Evolutionary conservation across 495 filamentous ascomycete species (phyloP).

Genomic region (Arthonia radiata): DNA sequence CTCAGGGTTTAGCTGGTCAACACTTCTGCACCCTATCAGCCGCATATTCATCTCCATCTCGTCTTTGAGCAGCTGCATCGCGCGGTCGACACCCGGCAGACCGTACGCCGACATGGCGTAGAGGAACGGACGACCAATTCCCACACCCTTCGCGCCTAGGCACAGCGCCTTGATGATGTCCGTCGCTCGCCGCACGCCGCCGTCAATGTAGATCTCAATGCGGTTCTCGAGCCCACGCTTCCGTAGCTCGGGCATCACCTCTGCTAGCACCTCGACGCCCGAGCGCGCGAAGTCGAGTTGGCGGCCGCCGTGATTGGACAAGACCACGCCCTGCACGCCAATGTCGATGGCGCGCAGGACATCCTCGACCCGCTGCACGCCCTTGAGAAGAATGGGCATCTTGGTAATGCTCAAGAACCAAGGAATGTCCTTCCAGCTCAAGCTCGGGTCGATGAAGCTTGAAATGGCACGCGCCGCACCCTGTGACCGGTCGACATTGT

Average conservation of each 20-base stretch:
- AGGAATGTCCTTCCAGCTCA: conserved; percentile 83
- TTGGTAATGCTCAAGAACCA: conserved; percentile 83
- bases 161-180: conserved; percentile 95
- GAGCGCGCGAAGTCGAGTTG: conserved; percentile 84
- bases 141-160: conserved; percentile 75
- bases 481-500: conserved; percentile 57
- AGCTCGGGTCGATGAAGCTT: conserved; percentile 76
- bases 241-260: conserved; percentile 85
- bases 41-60: conserved; percentile 99
- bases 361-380: conserved; percentile 88
- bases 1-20: conserved; percentile 55
- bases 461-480: conserved; percentile 84
- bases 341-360: conserved; percentile 61
- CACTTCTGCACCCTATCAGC: conserved; percentile 48
- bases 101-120: conserved; percentile 94
- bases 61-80: conserved; percentile 87
- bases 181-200: conserved; percentile 68
- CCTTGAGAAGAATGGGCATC: conserved; percentile 95
- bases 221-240: conserved; percentile 56
- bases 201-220: conserved; percentile 82
- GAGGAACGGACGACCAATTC: conserved; percentile 83
- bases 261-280: conserved; percentile 79
- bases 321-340: conserved; percentile 76
- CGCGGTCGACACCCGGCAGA: conserved; percentile 59
- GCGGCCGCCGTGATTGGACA: conserved; percentile 93